Conservation (phyloP, 2,329 filamentous ascomycete genomes). For the Monosporascus sp. region DNA sequence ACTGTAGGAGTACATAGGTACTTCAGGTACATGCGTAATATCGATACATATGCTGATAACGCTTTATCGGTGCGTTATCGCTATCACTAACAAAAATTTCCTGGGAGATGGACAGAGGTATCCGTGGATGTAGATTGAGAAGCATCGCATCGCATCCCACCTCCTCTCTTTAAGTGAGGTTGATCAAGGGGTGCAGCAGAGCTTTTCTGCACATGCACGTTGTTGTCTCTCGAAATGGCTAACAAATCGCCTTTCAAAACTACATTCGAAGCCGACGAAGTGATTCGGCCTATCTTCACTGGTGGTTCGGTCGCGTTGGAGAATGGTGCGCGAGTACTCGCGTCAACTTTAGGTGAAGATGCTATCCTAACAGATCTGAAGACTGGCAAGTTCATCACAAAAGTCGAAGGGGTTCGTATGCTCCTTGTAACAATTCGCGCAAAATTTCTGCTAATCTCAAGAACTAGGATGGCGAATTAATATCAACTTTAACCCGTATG, state of each 20-base stretch:
- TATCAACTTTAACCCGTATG: slow-evolving; percentile 67
- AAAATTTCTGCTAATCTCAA: slow-evolving; percentile 15
- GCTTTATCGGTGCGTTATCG: slow-evolving; percentile 16
- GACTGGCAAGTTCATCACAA: slow-evolving; percentile 74
- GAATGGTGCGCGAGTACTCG: slow-evolving; percentile 73
- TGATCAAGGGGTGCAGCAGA: neutral
- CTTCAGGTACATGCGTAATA: neutral
- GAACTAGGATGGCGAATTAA: slow-evolving; percentile 66
- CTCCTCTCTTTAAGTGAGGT: neutral
- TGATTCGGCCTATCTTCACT: slow-evolving; percentile 89
- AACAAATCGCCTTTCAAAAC: slow-evolving; percentile 66
- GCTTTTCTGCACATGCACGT: slow-evolving; percentile 1
- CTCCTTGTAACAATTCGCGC: slow-evolving; percentile 5
- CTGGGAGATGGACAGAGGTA: neutral
- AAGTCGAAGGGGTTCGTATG: slow-evolving; percentile 74
- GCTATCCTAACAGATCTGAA: slow-evolving; percentile 79
- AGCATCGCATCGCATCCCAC: slow-evolving; percentile 7
- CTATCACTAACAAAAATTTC: slow-evolving; percentile 17
- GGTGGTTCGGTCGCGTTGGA: slow-evolving; percentile 84
- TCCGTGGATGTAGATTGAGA: no score
- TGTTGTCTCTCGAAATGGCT: slow-evolving; percentile 42
- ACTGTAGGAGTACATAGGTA: slow-evolving; percentile 1
- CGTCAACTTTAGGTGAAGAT: slow-evolving; percentile 88
- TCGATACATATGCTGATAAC: no score
- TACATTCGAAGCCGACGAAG: slow-evolving; percentile 78